Conservation (phyloP, 257 asterid genomes). For the Cinchona pubescens region DNA sequence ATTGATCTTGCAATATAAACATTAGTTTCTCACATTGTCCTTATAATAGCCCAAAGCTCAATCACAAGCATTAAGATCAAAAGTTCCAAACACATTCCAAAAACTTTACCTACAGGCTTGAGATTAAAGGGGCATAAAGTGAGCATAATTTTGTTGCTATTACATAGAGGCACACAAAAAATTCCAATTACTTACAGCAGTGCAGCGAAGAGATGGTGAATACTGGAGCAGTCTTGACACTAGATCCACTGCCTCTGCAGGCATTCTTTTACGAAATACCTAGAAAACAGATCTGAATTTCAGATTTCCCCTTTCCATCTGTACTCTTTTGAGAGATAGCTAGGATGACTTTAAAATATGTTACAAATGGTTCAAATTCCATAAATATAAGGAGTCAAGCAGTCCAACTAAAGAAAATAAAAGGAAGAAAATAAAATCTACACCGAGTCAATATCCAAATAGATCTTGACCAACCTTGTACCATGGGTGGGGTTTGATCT, state of each 20-base stretch:
- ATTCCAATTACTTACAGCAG: constrained; percentile 61
- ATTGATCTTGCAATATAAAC: neutral
- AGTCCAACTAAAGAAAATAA: neutral
- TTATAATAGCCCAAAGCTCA: neutral
- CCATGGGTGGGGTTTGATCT: constrained; percentile 90
- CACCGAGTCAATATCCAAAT: neutral
- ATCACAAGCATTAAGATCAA: neutral
- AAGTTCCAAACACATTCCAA: neutral
- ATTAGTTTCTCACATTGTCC: neutral
- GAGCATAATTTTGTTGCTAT: neutral
- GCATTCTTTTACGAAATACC: constrained; percentile 71
- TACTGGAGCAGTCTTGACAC: constrained; percentile 89
- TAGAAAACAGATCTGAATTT: constrained; percentile 20
- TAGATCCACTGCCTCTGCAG: constrained; percentile 77
- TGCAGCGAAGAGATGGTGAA: constrained; percentile 81
- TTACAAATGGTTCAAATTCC: neutral
- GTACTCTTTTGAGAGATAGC: neutral
- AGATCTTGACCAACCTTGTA: constrained; percentile 64
- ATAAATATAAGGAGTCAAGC: neutral
- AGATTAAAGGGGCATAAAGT: neutral
- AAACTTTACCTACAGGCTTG: neutral
- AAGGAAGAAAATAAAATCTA: neutral
- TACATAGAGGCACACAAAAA: neutral
- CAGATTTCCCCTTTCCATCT: neutral
- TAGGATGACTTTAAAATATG: neutral